Base-by-base conservation (phyloP, 805 yeast species). In the Wickerhamomyces bisporus region DNA sequence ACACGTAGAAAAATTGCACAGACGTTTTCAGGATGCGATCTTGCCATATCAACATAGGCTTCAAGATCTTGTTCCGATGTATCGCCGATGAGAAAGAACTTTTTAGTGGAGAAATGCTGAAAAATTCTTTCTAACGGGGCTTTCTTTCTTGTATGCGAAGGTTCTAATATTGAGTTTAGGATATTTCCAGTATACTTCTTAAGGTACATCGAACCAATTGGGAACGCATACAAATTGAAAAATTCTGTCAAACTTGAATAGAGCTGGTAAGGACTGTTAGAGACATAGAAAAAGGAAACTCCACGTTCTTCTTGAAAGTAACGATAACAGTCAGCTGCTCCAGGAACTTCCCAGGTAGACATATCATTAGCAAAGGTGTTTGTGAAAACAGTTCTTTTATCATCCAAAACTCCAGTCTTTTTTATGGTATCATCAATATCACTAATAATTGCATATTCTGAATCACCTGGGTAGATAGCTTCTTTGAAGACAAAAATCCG, bases 371-470 rank as follows among this genome's bases (percentile, higher is more conserved):
- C 72, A 41, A 93, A 77, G 1, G 88, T 80, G 52, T 84, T 89
- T 42, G 82, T 70, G 61, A 93, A 79, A 47, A 91, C 68, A 28
- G 84, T 86, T 41, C 94, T 70, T 60, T 86, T 88, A 43, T 89
- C 95, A 1, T 91, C 91, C 25, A 85, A 71, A 1, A 93, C 91
- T 3, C 98, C 98, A 0, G 98, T 88, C 30, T 77, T 68, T 52
- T 93, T 84, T 26, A 91, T 79, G 0, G 99, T 93, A 56, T 93
- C 99, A 57, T 93, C 99, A 30, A 93, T 81, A 58, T 93, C 99
- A 51, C 89, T 80, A 17, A 93, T 88, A 2, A 93, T 59, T 11
- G 85, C 86, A 17, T 81, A 64, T 0, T 95, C 93, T 0, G 55
- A 45, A 8, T 44, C 19, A 3, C 65, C 60, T 11, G 77, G 65